Conservation (phyloP, 1,284 basidiomycete species). For the Boletus subluridellus region DNA sequence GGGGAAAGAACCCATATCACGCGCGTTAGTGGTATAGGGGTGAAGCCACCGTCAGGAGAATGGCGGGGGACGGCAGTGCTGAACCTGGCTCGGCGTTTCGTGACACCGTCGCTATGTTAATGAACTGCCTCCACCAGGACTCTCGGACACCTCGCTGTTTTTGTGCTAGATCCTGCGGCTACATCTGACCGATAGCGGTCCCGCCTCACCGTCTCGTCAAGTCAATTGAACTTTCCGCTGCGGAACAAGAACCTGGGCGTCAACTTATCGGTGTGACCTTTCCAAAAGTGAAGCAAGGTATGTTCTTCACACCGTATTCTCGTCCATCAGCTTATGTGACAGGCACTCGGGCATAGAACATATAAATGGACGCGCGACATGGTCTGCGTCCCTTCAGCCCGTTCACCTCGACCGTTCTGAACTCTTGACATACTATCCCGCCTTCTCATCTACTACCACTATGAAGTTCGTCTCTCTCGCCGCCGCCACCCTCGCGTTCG, state of each 20-base stretch:
- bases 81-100: background rate
- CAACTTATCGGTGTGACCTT: too few species aligned
- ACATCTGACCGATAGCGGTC: background rate
- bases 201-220: background rate
- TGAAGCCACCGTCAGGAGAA: conserved; percentile 10
- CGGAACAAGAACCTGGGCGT: background rate
- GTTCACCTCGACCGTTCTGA: background rate
- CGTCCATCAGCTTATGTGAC: too few species aligned
- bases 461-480: conserved; percentile 27
- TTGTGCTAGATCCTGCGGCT: background rate
- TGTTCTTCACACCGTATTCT: too few species aligned
- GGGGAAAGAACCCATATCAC: too few species aligned
- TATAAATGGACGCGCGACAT: too few species aligned
- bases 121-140: background rate
- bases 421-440: background rate
- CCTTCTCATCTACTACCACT: background rate
- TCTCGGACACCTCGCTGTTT: too few species aligned
- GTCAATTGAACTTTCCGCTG: conserved; percentile 5
- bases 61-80: too few species aligned
- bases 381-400: background rate
- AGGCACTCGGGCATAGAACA: too few species aligned
- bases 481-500: conserved; percentile 10
- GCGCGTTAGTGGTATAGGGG: background rate
- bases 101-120: background rate
- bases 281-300: too few species aligned